Base-by-base conservation (phyloP, 371 early-diverging fungal genomes). In the Entomophthora muscae region DNA sequence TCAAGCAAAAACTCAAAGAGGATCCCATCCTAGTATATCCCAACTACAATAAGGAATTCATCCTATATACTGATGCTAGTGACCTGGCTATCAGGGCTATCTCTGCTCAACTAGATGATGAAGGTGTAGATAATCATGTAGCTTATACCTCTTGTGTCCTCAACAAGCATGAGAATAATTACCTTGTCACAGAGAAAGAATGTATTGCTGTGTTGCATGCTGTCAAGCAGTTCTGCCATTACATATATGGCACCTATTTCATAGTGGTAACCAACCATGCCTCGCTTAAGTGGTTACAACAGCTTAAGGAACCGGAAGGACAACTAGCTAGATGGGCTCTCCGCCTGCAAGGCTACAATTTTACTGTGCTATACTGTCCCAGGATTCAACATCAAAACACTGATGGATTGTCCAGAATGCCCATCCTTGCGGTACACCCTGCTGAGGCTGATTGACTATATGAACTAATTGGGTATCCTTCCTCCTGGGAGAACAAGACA, bases 161-260 rank as follows among this genome's bases (percentile, higher is more conserved):
- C 1, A 29, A 7, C 3, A 3, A 5, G 1, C 55, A 73, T 22
- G 67, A 72, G 57, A 28, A 24, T 31, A 68, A 66, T 31, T 72
- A 65, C 60, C 0, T 32, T 0, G 57, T 63, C 1, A 59, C 69
- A 1, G 68, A 76, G 7, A 27, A 64, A 27, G 73, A 76, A 65
- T 65, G 66, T 3, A 52, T 76, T 5, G 70, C 71, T 0, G 65
- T 76, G 2, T 63, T 76, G 2, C 71, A 66, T 69, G 75, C 70
- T 0, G 63, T 72, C 2, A 55, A 68, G 30, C 30, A 69, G 1
- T 76, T 67, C 58, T 31, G 67, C 0, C 69, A 69, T 24, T 74
- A 71, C 60, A 29, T 78, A 0, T 7, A 64, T 0, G 71, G 72
- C 0, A 24, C 51, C 0, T 51, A 63, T 1, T 73, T 74, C 54